Percentiles rank a stretch among this genome's conserved stretches.
These are phyloP conservation scores for Hermanozyma aechmeae DNA, from an alignment of 805 yeast species.

Conservation along the genomic window DNA sequence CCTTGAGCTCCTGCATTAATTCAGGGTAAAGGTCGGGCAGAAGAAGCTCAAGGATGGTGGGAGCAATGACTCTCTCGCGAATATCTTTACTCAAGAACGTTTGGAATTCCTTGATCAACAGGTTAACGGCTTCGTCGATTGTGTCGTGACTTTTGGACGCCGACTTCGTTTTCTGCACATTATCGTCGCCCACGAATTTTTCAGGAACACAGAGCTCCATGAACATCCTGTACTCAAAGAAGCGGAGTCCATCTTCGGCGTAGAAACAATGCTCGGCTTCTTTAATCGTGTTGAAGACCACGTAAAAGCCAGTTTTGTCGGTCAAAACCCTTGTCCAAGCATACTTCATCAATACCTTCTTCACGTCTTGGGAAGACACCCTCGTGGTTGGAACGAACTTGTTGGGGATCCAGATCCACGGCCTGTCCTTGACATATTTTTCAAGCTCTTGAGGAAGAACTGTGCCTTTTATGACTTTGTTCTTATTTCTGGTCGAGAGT, in stretches of 20 bases:
- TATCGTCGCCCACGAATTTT: slow-evolving; percentile 17
- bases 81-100: slow-evolving; percentile 60
- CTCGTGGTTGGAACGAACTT: slow-evolving; percentile 39
- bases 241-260: slow-evolving; percentile 48
- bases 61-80: slow-evolving; percentile 63
- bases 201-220: slow-evolving; percentile 54
- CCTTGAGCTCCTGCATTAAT: slow-evolving; percentile 24
- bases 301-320: slow-evolving; percentile 58
- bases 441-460: slow-evolving; percentile 41
- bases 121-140: slow-evolving; percentile 48
- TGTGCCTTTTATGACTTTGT: slow-evolving; percentile 22
- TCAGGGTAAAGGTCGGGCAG: slow-evolving; percentile 52
- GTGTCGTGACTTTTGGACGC: slow-evolving; percentile 18
- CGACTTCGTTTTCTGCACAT: slow-evolving; percentile 1
- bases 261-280: slow-evolving; percentile 56
- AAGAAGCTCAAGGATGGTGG: slow-evolving; percentile 52
- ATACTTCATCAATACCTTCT: slow-evolving; percentile 47
- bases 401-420: slow-evolving; percentile 47
- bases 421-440: slow-evolving; percentile 44
- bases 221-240: slow-evolving; percentile 38
- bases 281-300: slow-evolving; percentile 52
- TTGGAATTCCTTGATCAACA: slow-evolving; percentile 56
- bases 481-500: slow-evolving; percentile 19
- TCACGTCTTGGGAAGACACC: slow-evolving; percentile 47
- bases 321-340: slow-evolving; percentile 58